Evolutionary conservation across 2,329 filamentous ascomycete genomes (phyloP).

Genomic region (Scorias spongiosa): DNA sequence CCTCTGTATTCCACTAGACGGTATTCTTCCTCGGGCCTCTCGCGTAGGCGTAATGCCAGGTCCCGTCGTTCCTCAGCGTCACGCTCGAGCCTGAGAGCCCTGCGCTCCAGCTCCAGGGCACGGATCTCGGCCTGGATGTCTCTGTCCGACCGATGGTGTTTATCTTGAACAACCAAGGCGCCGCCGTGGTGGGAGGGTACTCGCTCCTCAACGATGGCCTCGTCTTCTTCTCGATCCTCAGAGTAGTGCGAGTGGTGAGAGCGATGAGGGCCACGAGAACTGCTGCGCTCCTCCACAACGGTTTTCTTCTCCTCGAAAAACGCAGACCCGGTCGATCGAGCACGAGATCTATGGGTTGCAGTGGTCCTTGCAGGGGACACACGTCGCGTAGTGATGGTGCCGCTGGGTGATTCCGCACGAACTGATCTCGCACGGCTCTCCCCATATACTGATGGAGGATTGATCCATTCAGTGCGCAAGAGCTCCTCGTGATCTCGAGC

Average conservation of each 20-base stretch:
- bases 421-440: conserved; percentile 4
- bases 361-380: conserved; percentile 8
- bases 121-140: conserved; percentile 61
- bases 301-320: conserved; percentile 15
- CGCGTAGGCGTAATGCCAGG: conserved; percentile 26
- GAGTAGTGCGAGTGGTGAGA: conserved; percentile 9
- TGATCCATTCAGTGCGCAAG: conserved; percentile 23
- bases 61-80: conserved; percentile 29
- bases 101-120: conserved; percentile 51
- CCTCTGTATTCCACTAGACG: conserved; percentile 32
- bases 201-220: conserved; percentile 17
- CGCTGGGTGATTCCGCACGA: conserved; percentile 9
- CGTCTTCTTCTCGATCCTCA: conserved; percentile 16
- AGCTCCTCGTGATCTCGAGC: conserved; percentile 18
- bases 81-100: conserved; percentile 42
- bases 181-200: conserved; percentile 8
- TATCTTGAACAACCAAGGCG: conserved; percentile 34
- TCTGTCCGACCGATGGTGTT: conserved; percentile 34
- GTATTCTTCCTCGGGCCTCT: conserved; percentile 35
- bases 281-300: conserved; percentile 12
- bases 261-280: conserved; percentile 5
- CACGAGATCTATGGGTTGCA: conserved; percentile 10
- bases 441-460: conserved; percentile 20
- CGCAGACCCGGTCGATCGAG: conserved; percentile 11
- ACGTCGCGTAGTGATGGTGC: conserved; percentile 14